These are phyloP conservation scores for Aspergillus conjunctus DNA, from an alignment of 495 filamentous ascomycete species.

Conservation along the genomic window DNA sequence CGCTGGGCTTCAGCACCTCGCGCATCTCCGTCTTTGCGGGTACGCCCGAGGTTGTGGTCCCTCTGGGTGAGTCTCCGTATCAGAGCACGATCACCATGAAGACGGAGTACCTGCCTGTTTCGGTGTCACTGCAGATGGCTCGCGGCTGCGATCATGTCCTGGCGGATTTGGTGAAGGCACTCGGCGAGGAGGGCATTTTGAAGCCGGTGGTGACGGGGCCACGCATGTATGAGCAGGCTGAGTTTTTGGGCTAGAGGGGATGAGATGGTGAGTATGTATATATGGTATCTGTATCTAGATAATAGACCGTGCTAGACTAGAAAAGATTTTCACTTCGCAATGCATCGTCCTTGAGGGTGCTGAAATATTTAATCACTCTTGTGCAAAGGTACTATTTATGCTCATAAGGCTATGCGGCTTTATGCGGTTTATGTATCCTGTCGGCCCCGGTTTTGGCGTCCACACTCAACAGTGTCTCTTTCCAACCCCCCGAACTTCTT, in stretches of 20 bases:
- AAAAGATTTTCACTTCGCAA: too few species aligned
- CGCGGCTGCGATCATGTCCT: slow-evolving; percentile 65
- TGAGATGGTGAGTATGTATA: too few species aligned
- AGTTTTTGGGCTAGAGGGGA: neutral
- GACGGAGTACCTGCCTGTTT: slow-evolving; percentile 60
- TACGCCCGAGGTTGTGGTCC: slow-evolving; percentile 59
- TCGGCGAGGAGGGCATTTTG: slow-evolving; percentile 54
- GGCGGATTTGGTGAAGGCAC: slow-evolving; percentile 54
- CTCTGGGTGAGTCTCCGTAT: slow-evolving; percentile 53
- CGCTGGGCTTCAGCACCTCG: neutral
- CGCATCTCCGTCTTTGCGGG: slow-evolving; percentile 51
- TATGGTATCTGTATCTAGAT: too few species aligned
- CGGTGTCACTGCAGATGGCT: slow-evolving; percentile 59
- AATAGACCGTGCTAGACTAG: too few species aligned
- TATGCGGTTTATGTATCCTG: too few species aligned
- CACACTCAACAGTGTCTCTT: too few species aligned
- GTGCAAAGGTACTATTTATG: too few species aligned
- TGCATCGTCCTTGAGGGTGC: too few species aligned
- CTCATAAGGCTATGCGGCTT: too few species aligned
- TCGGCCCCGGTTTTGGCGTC: too few species aligned
- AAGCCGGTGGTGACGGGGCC: slow-evolving; percentile 36
- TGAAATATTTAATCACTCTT: too few species aligned
- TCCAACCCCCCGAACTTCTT: too few species aligned
- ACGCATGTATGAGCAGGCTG: neutral
- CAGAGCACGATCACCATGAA: slow-evolving; percentile 55